phyloP scores from a whole-genome alignment of 73 alveolate genomes.

The Paramecium caudatum region DNA sequence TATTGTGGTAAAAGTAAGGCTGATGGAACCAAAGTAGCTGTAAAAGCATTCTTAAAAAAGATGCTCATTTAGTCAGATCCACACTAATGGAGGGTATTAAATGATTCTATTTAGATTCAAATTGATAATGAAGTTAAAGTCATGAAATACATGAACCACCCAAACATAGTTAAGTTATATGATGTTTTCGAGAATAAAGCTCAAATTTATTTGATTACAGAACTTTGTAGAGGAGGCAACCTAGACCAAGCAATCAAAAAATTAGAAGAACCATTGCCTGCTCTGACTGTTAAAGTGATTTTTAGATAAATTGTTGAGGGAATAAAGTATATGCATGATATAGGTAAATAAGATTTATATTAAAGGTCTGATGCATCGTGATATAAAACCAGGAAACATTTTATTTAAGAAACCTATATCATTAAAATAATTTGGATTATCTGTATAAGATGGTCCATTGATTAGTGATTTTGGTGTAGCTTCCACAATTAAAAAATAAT shows the following conservation, averaged over 20 bases:
- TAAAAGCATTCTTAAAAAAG: conserved; percentile 23
- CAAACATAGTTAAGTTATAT: conserved; percentile 13
- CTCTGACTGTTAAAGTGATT: conserved; percentile 29
- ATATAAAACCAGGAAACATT: conserved; percentile 43
- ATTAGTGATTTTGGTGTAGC: conserved; percentile 66
- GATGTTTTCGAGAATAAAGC: conserved; percentile 69
- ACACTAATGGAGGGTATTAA: conserved; percentile 20
- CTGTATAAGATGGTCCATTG: conserved; percentile 24
- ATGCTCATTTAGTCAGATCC: conserved; percentile 34
- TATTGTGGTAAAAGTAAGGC: neutral
- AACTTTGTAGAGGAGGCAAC: conserved; percentile 60
- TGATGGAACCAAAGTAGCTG: conserved; percentile 59
- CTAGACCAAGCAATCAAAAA: conserved; percentile 27
- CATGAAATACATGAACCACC: conserved; percentile 21
- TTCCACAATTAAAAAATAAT: neutral
- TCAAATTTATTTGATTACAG: conserved; percentile 5
- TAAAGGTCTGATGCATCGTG: conserved; percentile 59
- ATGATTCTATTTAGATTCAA: neutral
- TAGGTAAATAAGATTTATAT: too few relatives aligned
- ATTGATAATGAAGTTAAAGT: conserved; percentile 17
- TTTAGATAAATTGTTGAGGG: conserved; percentile 58
- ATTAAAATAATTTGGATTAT: neutral
- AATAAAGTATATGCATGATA: conserved; percentile 13
- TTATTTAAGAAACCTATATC: neutral
- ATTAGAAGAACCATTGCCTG: conserved; percentile 41